Evolutionary conservation across 768 basidiomycete genomes (phyloP).

Genomic region (Mycena sanguinolenta): DNA sequence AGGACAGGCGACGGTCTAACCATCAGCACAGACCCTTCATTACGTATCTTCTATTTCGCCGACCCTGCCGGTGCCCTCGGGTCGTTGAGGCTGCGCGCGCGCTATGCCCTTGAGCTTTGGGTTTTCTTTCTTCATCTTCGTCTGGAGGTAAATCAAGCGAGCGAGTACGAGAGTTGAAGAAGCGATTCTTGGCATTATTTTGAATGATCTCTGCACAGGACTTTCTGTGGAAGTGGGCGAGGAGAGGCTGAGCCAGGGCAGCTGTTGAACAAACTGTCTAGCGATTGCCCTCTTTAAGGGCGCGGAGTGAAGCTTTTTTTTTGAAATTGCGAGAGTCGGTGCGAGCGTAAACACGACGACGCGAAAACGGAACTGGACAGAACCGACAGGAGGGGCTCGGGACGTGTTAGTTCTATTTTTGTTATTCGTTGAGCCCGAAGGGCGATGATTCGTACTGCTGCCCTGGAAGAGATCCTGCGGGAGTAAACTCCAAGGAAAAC

Average conservation of each 20-base stretch:
- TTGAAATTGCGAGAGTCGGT: slow-evolving; percentile 43
- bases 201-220: slow-evolving; percentile 41
- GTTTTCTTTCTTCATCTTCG: slow-evolving; percentile 13
- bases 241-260: slow-evolving; percentile 53
- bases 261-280: slow-evolving; percentile 63
- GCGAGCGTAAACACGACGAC: slow-evolving; percentile 50
- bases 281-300: slow-evolving; percentile 32
- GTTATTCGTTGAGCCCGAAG: slow-evolving; percentile 44
- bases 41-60: no score
- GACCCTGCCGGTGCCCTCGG: slow-evolving; percentile 33
- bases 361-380: slow-evolving; percentile 58
- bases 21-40: no score
- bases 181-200: slow-evolving; percentile 43
- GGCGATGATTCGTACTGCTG: slow-evolving; percentile 40
- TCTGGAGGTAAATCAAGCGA: slow-evolving; percentile 39
- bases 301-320: slow-evolving; percentile 35
- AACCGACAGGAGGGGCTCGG: slow-evolving; percentile 43
- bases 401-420: slow-evolving; percentile 41
- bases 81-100: slow-evolving; percentile 11
- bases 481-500: slow-evolving; percentile 46
- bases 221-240: neutral
- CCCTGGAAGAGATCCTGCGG: slow-evolving; percentile 33
- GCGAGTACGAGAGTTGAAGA: slow-evolving; percentile 35
- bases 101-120: slow-evolving; percentile 37
- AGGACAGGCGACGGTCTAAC: no score